A percentile compares a stretch with the other conserved stretches of the same genome.
phyloP scores from a whole-genome alignment of 78 protist species.

The Pelomyxa schiedti region DNA sequence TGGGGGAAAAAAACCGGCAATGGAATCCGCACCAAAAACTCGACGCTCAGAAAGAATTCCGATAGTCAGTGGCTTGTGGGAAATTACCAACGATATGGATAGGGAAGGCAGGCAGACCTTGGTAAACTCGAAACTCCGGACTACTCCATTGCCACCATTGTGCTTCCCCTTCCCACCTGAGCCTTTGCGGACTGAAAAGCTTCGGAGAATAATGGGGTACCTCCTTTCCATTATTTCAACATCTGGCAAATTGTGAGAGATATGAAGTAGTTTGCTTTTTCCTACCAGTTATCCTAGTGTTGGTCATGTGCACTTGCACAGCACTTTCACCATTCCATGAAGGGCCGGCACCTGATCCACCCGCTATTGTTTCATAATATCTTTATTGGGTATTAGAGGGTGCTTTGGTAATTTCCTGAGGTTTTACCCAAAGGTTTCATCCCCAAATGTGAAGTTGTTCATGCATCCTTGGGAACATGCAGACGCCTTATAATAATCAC shows the following conservation, averaged over 20 bases:
- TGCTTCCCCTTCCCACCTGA: conserved; percentile 80
- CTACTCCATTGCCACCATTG: conserved; percentile 84
- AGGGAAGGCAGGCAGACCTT: conserved; percentile 4
- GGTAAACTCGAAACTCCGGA: conserved; percentile 66
- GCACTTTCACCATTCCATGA: conserved; percentile 62
- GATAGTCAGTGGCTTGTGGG: too few relatives aligned
- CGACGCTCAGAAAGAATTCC: conserved; percentile 60
- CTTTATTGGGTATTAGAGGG: too few relatives aligned
- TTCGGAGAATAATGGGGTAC: conserved; percentile 68
- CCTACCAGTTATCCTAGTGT: conserved; percentile 76
- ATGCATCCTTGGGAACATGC: conserved; percentile 81
- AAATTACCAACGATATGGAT: too few relatives aligned
- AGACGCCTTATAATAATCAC: too few relatives aligned
- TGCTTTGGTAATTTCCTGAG: not conserved
- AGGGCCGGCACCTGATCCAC: conserved; percentile 94
- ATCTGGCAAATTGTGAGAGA: conserved; percentile 47
- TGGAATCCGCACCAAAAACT: not conserved
- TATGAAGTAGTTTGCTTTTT: not conserved
- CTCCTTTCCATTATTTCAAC: conserved; percentile 84
- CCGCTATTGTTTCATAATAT: conserved; percentile 92
- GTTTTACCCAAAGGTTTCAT: conserved; percentile 18
- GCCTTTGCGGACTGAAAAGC: conserved; percentile 55
- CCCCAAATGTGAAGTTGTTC: conserved; percentile 93
- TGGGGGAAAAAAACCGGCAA: not conserved
- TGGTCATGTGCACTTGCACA: conserved; percentile 95